Conservation (phyloP, 1,284 basidiomycete species). For the Cutaneotrichosporon sp. region DNA sequence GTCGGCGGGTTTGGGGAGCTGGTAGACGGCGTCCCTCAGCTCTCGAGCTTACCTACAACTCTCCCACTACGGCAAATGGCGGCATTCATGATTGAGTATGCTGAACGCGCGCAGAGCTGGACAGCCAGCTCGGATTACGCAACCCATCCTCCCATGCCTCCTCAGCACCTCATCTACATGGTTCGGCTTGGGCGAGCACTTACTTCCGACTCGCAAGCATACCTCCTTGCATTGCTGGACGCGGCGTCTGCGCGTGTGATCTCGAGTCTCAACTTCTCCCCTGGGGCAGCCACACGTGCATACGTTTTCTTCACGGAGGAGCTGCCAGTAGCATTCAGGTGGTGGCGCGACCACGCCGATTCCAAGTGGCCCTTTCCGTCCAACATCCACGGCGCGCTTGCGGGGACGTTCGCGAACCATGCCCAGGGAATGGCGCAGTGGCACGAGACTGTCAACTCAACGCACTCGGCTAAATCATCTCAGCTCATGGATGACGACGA, state of each 20-base stretch:
- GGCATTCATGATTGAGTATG: conserved; percentile 23
- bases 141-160: conserved; percentile 9
- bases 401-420: conserved; percentile 8
- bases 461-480: conserved; percentile 17
- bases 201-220: conserved; percentile 13
- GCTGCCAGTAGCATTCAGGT: conserved; percentile 30
- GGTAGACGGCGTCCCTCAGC: not conserved
- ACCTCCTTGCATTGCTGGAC: conserved; percentile 13
- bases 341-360: conserved; percentile 34
- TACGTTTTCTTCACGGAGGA: conserved; percentile 30
- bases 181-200: conserved; percentile 13
- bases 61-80: conserved; percentile 20
- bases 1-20: conserved; percentile 5
- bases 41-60: not conserved
- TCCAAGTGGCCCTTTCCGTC: conserved; percentile 29
- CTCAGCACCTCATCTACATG: conserved; percentile 12
- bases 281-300: conserved; percentile 4
- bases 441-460: conserved; percentile 8
- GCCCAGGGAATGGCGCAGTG: conserved; percentile 1
- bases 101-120: conserved; percentile 17
- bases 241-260: conserved; percentile 6
- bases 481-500: conserved; percentile 30
- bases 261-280: not conserved
- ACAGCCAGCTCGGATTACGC: conserved; percentile 3
- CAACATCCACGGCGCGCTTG: conserved; percentile 12